phyloP scores from a whole-genome alignment of 1,139 yeast genomes.

The Blastobotrys elegans region DNA sequence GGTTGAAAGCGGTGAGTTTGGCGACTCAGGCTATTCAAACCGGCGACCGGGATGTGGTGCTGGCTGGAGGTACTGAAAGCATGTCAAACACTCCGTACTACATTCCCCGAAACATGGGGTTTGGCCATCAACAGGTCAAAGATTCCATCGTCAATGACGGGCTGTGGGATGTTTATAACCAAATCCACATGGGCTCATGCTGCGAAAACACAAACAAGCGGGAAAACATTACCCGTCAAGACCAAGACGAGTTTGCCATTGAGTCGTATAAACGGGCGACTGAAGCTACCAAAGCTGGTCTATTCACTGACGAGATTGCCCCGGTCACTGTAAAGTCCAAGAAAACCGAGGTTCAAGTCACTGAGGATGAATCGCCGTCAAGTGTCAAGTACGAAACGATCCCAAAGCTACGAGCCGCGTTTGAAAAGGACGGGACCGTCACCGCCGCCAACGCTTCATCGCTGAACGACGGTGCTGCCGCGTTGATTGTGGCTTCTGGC shows the following conservation, averaged over 20 bases:
- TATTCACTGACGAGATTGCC: conserved; percentile 47
- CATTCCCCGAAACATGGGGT: conserved; percentile 40
- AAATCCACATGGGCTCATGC: conserved; percentile 56
- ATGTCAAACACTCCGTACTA: conserved; percentile 56
- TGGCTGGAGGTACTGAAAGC: conserved; percentile 62
- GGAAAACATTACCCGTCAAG: conserved; percentile 48
- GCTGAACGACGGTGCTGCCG: conserved; percentile 93
- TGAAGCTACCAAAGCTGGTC: conserved; percentile 44
- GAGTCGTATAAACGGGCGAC: conserved; percentile 49
- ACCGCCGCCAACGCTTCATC: conserved; percentile 94
- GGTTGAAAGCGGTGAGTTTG: conserved; percentile 51
- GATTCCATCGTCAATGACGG: conserved; percentile 58
- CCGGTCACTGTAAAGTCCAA: conserved; percentile 51
- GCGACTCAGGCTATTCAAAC: conserved; percentile 52
- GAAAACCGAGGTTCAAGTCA: conserved; percentile 47
- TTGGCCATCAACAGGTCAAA: conserved; percentile 45
- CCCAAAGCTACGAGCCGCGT: conserved; percentile 75
- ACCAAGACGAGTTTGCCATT: conserved; percentile 52
- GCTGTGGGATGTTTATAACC: conserved; percentile 50
- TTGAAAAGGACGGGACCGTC: conserved; percentile 86
- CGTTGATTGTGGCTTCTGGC: conserved; percentile 75
- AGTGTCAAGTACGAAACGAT: conserved; percentile 67
- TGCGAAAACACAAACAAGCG: conserved; percentile 59
- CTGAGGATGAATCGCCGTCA: conserved; percentile 62
- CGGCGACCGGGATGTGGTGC: conserved; percentile 50